Evolutionary conservation across 2,329 filamentous ascomycete species (phyloP).

Genomic region (Botryotinia convoluta): DNA sequence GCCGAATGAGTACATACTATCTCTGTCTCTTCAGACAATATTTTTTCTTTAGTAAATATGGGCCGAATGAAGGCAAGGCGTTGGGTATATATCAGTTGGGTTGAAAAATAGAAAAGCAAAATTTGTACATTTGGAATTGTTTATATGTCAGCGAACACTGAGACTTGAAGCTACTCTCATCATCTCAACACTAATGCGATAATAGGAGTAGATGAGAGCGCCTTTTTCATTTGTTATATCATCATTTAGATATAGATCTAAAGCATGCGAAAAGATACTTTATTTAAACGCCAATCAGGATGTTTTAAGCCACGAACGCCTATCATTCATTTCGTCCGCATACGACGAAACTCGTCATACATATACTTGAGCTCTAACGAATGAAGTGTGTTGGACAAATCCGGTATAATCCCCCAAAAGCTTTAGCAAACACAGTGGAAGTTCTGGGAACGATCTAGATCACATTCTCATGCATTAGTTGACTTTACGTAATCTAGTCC

Average conservation of each 20-base stretch:
- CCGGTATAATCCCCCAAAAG: background rate
- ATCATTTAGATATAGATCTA: slow-evolving; percentile 5
- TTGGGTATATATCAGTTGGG: slow-evolving; percentile 9
- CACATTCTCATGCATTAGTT: background rate
- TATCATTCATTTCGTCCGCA: background rate
- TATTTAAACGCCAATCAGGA: slow-evolving; percentile 1
- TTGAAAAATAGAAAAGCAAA: slow-evolving; percentile 15
- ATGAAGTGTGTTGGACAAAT: background rate
- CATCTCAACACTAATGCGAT: slow-evolving; percentile 7
- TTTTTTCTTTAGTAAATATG: slow-evolving; percentile 14
- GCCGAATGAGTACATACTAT: slow-evolving; percentile 27
- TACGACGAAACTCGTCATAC: background rate
- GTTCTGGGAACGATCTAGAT: slow-evolving; percentile 4
- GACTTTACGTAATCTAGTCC: background rate
- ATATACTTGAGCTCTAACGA: background rate
- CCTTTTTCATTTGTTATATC: slow-evolving; percentile 4
- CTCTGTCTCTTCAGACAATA: slow-evolving; percentile 7
- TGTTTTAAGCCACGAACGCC: slow-evolving; percentile 4
- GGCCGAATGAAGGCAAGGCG: slow-evolving; percentile 13
- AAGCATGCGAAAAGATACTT: background rate
- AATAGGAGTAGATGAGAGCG: slow-evolving; percentile 2
- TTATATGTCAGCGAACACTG: slow-evolving; percentile 2
- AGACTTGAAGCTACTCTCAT: slow-evolving; percentile 6
- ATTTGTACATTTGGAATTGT: slow-evolving; percentile 15
- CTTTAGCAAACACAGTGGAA: background rate